Conservation (phyloP, 805 yeast species). For the Maudiozyma barnettii region DNA sequence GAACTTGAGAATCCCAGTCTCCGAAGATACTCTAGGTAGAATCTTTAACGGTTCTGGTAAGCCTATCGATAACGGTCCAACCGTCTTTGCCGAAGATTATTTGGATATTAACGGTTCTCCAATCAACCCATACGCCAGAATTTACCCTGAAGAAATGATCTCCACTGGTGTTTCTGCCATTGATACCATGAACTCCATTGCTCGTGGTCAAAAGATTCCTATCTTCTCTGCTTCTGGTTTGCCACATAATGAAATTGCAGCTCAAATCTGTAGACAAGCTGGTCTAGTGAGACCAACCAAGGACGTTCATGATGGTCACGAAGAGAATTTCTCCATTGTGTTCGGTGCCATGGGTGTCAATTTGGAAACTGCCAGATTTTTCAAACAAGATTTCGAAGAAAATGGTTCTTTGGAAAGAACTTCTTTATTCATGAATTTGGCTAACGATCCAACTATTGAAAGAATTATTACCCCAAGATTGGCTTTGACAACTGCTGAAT, state of each 20-base stretch:
- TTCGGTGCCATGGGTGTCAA: constrained; percentile 99
- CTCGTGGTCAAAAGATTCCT: constrained; percentile 99
- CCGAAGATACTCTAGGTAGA: constrained; percentile 96
- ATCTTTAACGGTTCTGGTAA: constrained; percentile 98
- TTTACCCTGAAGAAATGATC: constrained; percentile 99
- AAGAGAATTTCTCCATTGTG: constrained; percentile 97
- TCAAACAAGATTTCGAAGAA: constrained; percentile 98
- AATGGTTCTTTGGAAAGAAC: constrained; percentile 98
- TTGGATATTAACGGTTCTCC: constrained; percentile 98
- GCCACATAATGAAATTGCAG: constrained; percentile 99
- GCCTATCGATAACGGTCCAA: constrained; percentile 97
- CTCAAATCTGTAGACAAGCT: constrained; percentile 99
- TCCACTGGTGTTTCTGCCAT: constrained; percentile 98
- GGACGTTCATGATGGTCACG: constrained; percentile 99
- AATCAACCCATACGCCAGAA: constrained; percentile 95
- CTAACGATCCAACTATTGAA: constrained; percentile 98
- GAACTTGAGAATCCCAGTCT: constrained; percentile 83
- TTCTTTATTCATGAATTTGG: constrained; percentile 89
- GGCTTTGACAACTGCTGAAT: constrained; percentile 97
- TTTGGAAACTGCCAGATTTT: constrained; percentile 95
- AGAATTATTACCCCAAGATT: constrained; percentile 98
- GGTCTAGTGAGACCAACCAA: constrained; percentile 98
- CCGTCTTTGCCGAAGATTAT: constrained; percentile 96
- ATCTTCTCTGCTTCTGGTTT: constrained; percentile 98
- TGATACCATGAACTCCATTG: constrained; percentile 98